phyloP scores from a whole-genome alignment of 164 flowering plant genomes.

The Stephania cephalantha region DNA sequence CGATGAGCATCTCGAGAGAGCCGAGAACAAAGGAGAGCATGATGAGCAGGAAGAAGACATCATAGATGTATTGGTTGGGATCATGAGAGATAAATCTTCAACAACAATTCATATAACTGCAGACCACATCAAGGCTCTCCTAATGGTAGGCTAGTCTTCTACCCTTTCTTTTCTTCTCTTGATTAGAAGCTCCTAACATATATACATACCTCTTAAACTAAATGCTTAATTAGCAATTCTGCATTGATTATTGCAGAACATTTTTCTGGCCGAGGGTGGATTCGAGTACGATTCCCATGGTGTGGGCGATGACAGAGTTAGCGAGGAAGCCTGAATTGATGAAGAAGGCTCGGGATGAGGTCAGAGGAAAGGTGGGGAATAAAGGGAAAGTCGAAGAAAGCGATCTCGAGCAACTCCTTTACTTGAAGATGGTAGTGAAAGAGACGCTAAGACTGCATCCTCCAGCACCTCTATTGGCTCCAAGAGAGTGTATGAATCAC shows the following conservation, averaged over 20 bases:
- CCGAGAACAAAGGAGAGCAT: too few species aligned
- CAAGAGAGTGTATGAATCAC: conserved; percentile 10
- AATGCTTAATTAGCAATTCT: too few species aligned
- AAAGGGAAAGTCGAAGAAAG: conserved; percentile 19
- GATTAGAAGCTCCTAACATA: too few species aligned
- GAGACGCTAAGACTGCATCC: conserved; percentile 18
- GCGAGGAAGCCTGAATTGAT: conserved; percentile 7
- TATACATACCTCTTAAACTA: too few species aligned
- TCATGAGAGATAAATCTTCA: too few species aligned
- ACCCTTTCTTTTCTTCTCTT: too few species aligned
- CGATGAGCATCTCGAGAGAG: too few species aligned
- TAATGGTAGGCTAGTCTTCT: too few species aligned
- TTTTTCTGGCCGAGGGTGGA: conserved; percentile 20
- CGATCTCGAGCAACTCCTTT: conserved; percentile 12
- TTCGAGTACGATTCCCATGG: conserved; percentile 6
- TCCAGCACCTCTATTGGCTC: conserved; percentile 7
- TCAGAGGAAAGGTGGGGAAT: conserved; percentile 5
- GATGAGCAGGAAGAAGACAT: too few species aligned
- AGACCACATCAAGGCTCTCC: too few species aligned
- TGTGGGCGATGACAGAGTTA: conserved; percentile 24
- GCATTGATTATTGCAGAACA: conserved; percentile 6
- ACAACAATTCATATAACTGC: too few species aligned
- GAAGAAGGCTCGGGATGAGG: conserved; percentile 18
- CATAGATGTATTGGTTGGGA: too few species aligned
- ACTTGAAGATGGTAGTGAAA: conserved; percentile 17